phyloP scores from a whole-genome alignment of 176 grass and related monocot species.

The Sorghum bicolor region DNA sequence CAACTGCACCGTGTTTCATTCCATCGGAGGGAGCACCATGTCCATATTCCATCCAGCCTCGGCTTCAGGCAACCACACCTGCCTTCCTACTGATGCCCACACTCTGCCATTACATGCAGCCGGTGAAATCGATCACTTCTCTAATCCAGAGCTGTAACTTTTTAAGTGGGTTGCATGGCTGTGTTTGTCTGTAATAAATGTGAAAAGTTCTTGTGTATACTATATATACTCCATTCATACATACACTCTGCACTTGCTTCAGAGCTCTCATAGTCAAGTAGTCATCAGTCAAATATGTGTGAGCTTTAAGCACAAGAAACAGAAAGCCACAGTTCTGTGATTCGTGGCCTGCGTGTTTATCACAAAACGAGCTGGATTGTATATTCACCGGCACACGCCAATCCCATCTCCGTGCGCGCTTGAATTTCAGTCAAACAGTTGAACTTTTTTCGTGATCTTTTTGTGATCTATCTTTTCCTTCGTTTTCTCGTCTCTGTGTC shows the following conservation, averaged over 20 bases:
- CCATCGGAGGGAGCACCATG: neutral
- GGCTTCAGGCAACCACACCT: neutral
- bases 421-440: constrained; percentile 4
- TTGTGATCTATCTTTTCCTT: neutral
- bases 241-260: neutral
- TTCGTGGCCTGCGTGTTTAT: constrained; percentile 22
- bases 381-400: constrained; percentile 37
- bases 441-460: neutral
- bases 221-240: neutral
- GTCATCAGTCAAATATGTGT: neutral
- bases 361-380: constrained; percentile 29
- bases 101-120: too few relatives aligned
- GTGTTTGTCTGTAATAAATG: neutral
- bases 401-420: neutral
- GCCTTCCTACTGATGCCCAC: neutral
- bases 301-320: constrained; percentile 17
- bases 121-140: too few relatives aligned
- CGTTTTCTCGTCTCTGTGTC: constrained; percentile 12
- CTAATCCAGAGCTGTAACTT: too few relatives aligned
- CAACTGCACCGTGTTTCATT: neutral
- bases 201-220: neutral
- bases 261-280: neutral
- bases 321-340: neutral
- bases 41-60: neutral
- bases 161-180: neutral